Conservation (phyloP, 179 eudicot species). For the Silene noctiflora region DNA sequence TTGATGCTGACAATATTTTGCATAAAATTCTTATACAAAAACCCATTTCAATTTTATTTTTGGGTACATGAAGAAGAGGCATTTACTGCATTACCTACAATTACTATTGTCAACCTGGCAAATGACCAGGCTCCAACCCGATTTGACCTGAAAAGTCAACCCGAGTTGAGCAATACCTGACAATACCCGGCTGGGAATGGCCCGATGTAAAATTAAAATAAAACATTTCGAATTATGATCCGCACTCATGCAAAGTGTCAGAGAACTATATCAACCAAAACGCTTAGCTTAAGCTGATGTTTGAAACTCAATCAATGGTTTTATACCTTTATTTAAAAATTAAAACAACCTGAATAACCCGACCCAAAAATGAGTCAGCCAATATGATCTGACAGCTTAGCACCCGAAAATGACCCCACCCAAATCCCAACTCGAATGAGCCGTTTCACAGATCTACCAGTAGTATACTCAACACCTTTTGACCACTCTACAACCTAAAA, state of each 20-base stretch:
- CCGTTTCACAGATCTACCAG: background rate
- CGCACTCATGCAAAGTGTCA: background rate
- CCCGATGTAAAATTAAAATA: background rate
- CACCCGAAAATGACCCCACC: background rate
- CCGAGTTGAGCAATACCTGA: background rate
- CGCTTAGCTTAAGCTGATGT: background rate
- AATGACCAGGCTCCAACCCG: too few species aligned
- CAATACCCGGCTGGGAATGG: background rate
- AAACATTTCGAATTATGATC: background rate
- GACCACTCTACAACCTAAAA: conserved; percentile 16
- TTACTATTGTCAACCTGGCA: too few species aligned
- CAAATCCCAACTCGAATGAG: too few species aligned
- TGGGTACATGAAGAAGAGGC: background rate
- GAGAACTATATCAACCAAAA: background rate
- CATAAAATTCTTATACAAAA: background rate
- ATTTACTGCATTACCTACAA: background rate
- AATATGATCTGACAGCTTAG: too few species aligned
- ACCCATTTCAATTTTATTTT: background rate
- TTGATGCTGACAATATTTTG: conserved; percentile 8
- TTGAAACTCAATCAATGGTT: background rate
- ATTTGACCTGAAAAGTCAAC: background rate
- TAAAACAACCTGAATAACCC: too few species aligned
- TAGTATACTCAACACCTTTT: conserved; percentile 2
- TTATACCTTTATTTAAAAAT: too few species aligned
- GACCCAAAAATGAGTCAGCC: too few species aligned